A percentile compares a stretch with the other conserved stretches of the same genome.
These are phyloP conservation scores for Mucor ambiguus DNA, from an alignment of 371 early-diverging fungal genomes.

Conservation along the genomic window DNA sequence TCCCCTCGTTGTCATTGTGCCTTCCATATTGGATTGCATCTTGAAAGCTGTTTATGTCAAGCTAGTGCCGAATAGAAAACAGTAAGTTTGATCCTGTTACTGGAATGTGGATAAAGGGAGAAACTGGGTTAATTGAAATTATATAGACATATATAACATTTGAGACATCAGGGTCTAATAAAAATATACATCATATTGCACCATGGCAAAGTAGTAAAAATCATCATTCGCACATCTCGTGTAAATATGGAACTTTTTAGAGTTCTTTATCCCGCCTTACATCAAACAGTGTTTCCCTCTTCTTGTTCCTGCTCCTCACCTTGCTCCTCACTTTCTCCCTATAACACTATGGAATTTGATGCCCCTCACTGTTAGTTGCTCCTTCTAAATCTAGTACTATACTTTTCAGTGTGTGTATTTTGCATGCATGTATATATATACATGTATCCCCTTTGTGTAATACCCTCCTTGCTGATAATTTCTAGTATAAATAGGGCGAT, in stretches of 20 bases:
- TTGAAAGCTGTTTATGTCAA: no score
- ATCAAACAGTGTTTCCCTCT: conserved; percentile 17
- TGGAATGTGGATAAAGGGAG: background rate
- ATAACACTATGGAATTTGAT: conserved; percentile 16
- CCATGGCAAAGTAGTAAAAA: conserved; percentile 3
- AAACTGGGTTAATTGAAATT: background rate
- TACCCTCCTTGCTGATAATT: background rate
- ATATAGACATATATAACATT: background rate
- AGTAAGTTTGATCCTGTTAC: background rate
- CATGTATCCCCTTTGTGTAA: conserved; percentile 12
- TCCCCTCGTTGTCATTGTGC: conserved; percentile 23
- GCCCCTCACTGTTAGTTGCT: background rate
- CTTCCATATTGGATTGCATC: conserved; percentile 12
- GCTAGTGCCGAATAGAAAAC: background rate
- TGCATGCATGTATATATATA: conserved; percentile 3
- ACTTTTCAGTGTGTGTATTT: conserved; percentile 3
- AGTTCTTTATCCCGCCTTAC: conserved; percentile 19
- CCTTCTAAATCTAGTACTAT: conserved; percentile 1
- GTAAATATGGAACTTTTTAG: background rate
- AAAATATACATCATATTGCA: conserved; percentile 2
- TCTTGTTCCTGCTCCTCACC: background rate
- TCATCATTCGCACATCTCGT: conserved; percentile 9
- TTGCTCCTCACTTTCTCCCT: background rate
- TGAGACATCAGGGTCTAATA: background rate
- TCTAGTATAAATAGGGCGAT: background rate